Percentiles rank a stretch among this genome's conserved stretches.
Evolutionary conservation across 2,329 filamentous ascomycete species (phyloP).

Genomic region (Apiospora sp.): DNA sequence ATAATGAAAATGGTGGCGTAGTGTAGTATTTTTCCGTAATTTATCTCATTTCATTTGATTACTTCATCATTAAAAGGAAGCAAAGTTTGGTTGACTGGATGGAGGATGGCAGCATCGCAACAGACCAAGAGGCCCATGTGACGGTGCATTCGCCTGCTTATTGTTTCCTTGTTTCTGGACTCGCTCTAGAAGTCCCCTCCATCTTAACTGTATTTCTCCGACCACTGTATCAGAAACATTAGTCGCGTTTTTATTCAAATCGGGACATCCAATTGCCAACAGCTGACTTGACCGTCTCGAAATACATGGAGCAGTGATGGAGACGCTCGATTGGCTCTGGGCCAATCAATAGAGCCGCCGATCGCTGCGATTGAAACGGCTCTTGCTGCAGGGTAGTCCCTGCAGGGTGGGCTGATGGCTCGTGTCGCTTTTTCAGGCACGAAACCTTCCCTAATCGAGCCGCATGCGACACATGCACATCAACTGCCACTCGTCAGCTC

Average conservation of each 20-base stretch:
- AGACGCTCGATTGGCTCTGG: slow-evolving; percentile 5
- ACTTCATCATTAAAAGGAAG: not conserved
- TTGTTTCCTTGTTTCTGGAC: slow-evolving; percentile 1
- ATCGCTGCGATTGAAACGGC: slow-evolving; percentile 24
- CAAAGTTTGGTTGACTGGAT: not conserved
- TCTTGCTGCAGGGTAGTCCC: slow-evolving; percentile 19
- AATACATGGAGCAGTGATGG: not conserved
- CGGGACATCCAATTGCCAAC: not conserved
- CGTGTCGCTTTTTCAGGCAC: slow-evolving; percentile 12
- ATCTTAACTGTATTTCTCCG: not conserved
- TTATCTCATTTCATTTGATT: slow-evolving; percentile 11
- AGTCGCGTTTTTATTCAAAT: not conserved
- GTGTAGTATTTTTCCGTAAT: slow-evolving; percentile 2
- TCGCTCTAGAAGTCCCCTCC: not conserved
- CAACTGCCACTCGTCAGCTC: slow-evolving; percentile 9
- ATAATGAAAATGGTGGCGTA: not conserved
- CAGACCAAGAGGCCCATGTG: not conserved
- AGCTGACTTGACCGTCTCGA: not conserved
- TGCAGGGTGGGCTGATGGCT: slow-evolving; percentile 5
- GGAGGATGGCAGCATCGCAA: not conserved
- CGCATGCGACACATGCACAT: slow-evolving; percentile 16
- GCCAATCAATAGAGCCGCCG: slow-evolving; percentile 23
- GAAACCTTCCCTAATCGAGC: slow-evolving; percentile 17
- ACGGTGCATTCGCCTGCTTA: not conserved
- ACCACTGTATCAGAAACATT: slow-evolving; percentile 4